A percentile compares a stretch with the other conserved stretches of the same genome.
Conservation (phyloP, 139 green algal genomes). For the Axilococcus clingmanii region DNA sequence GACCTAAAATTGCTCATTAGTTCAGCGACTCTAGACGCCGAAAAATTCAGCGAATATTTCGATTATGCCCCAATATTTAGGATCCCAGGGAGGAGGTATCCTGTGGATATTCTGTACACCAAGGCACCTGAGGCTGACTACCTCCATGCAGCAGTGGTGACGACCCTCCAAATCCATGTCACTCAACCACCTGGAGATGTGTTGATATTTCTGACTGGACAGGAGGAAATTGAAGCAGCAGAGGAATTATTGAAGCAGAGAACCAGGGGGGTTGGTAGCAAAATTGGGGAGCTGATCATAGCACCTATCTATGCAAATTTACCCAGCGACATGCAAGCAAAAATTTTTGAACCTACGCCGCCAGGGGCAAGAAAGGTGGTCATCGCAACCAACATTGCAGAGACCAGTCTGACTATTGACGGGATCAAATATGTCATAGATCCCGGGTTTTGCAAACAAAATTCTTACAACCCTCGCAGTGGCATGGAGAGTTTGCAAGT, state of each 20-base stretch:
- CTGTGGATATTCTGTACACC: conserved; percentile 96
- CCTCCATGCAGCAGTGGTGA: conserved; percentile 77
- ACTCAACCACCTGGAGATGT: conserved; percentile 81
- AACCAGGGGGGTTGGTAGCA: conserved; percentile 71
- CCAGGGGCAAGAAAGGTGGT: conserved; percentile 86
- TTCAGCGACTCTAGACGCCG: conserved; percentile 78
- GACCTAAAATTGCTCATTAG: conserved; percentile 97
- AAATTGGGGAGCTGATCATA: conserved; percentile 92
- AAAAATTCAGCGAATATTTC: conserved; percentile 95
- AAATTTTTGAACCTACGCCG: conserved; percentile 95
- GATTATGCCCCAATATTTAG: conserved; percentile 92
- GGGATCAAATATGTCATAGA: conserved; percentile 97
- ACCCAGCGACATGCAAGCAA: conserved; percentile 87
- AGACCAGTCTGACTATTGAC: conserved; percentile 96
- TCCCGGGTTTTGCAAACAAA: conserved; percentile 95
- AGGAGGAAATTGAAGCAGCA: conserved; percentile 93
- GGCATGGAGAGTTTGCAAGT: conserved; percentile 96
- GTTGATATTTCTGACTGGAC: conserved; percentile 94
- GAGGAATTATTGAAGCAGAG: conserved; percentile 88
- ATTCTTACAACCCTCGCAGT: conserved; percentile 88
- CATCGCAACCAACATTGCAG: conserved; percentile 97
- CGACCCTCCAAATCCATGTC: conserved; percentile 83
- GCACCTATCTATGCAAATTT: conserved; percentile 96
- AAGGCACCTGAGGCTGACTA: conserved; percentile 92
- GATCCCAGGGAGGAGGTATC: conserved; percentile 81